Base-by-base conservation (phyloP, 148 eudicot species). In the Silene uniflora region DNA sequence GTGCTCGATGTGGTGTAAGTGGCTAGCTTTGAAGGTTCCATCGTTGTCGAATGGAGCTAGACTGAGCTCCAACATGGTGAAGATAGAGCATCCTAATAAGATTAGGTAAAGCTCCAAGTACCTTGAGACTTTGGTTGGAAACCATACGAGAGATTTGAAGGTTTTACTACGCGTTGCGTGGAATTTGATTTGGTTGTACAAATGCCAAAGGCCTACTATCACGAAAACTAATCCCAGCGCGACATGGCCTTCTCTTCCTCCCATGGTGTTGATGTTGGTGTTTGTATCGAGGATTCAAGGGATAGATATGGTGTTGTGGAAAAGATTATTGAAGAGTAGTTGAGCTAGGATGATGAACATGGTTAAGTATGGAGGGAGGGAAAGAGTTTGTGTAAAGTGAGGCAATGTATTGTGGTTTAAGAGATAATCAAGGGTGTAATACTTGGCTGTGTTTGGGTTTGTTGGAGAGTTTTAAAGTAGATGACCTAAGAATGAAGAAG, bases 1-100 rank as follows among this genome's bases (percentile, higher is more conserved):
- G 42, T 84, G 87, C 64, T 84, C 87, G 42, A 81, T 24, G 73
- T 78, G 75, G 82, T 81, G 80, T 64, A 83, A 83, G n/a, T 71
- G 77, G 32, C 19, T 59, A 23, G 86, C 62, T 23, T 71, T 77
- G 78, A 86, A 70, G 23, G 85, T 54, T 22, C 86, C 86, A 62
- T 81, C 79, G 8, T 71, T 23, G 74, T 77, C 83, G 16, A 84
- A 66, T 3, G 81, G 67, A 6, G 54, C 60, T 62, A 67, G 60
- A 39, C 18, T 74, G 64, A 86, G 80, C 70, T 83, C 84, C 21
- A 56, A 10, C 18, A 79, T 44, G 52, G 71, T 35, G 81, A 84
- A 86, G 10, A 71, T 71, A 22, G 84, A 56, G 70, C 79, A 73
- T 19, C 85, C 80, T 1, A 66, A 3, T 14, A 83, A 61, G 65